phyloP scores from a whole-genome alignment of 2,329 filamentous ascomycete species.

The Fusarium sp. region DNA sequence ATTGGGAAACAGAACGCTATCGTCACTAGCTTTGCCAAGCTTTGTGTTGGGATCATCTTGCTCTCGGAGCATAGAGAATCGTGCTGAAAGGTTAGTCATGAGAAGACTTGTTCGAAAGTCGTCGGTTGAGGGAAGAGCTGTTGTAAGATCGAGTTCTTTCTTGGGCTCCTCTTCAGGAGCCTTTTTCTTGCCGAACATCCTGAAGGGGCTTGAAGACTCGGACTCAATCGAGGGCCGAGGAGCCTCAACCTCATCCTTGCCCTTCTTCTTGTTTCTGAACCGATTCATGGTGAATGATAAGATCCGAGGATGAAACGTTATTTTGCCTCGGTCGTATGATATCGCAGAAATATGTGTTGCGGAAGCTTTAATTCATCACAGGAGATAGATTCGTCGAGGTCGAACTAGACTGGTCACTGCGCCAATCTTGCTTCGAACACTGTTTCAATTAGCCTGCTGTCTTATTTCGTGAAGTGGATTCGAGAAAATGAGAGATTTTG shows the following conservation, averaged over 20 bases:
- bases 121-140: slow-evolving; percentile 82
- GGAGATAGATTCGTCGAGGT: background rate
- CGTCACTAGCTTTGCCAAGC: slow-evolving; percentile 93
- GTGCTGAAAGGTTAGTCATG: slow-evolving; percentile 93
- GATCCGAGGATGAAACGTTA: slow-evolving; percentile 3
- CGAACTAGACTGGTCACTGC: slow-evolving; percentile 23
- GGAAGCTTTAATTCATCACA: slow-evolving; percentile 41
- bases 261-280: slow-evolving; percentile 79
- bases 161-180: slow-evolving; percentile 67
- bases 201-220: slow-evolving; percentile 64
- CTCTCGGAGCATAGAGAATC: slow-evolving; percentile 96
- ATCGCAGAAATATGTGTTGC: background rate
- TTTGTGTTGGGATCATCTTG: slow-evolving; percentile 92
- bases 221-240: slow-evolving; percentile 65
- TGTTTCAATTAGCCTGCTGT: slow-evolving; percentile 17
- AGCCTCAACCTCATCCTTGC: slow-evolving; percentile 64
- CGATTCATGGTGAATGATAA: slow-evolving; percentile 72
- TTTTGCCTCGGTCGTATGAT: slow-evolving; percentile 5
- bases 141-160: slow-evolving; percentile 76
- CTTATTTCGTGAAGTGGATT: background rate
- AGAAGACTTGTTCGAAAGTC: slow-evolving; percentile 95
- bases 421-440: slow-evolving; percentile 29
- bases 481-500: background rate
- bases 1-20: slow-evolving; percentile 88
- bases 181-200: slow-evolving; percentile 68